phyloP scores from a whole-genome alignment of 2,329 filamentous ascomycete genomes.

The Ophiosphaerella herpotricha region DNA sequence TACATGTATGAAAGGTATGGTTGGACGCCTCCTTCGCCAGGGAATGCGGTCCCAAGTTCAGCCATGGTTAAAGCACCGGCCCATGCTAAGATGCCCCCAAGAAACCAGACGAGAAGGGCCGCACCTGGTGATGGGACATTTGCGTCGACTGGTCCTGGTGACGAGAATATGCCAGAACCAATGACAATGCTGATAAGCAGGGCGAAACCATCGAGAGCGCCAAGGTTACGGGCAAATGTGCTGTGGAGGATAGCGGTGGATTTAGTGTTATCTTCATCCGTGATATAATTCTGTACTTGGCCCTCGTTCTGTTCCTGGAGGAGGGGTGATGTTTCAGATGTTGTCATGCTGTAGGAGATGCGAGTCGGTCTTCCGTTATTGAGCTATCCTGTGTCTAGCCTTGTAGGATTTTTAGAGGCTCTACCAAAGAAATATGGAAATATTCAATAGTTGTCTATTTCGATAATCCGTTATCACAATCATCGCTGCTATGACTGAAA shows the following conservation, averaged over 20 bases:
- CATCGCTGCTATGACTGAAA: neutral
- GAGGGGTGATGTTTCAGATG: constrained; percentile 30
- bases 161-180: constrained; percentile 68
- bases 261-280: constrained; percentile 17
- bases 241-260: constrained; percentile 16
- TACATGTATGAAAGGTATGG: constrained; percentile 66
- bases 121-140: constrained; percentile 67
- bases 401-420: too few species aligned
- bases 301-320: constrained; percentile 13
- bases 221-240: constrained; percentile 41
- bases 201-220: constrained; percentile 53
- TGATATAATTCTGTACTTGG: constrained; percentile 5
- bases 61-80: constrained; percentile 66
- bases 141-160: constrained; percentile 65
- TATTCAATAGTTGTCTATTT: too few species aligned
- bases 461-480: neutral
- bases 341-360: neutral
- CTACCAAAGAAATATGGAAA: too few species aligned
- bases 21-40: constrained; percentile 67
- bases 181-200: constrained; percentile 69
- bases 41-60: constrained; percentile 67
- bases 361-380: neutral
- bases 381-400: neutral
- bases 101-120: constrained; percentile 64
- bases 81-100: constrained; percentile 67